Evolutionary conservation across 2,329 filamentous ascomycete genomes (phyloP).

Genomic region (Neonectria coccinea): DNA sequence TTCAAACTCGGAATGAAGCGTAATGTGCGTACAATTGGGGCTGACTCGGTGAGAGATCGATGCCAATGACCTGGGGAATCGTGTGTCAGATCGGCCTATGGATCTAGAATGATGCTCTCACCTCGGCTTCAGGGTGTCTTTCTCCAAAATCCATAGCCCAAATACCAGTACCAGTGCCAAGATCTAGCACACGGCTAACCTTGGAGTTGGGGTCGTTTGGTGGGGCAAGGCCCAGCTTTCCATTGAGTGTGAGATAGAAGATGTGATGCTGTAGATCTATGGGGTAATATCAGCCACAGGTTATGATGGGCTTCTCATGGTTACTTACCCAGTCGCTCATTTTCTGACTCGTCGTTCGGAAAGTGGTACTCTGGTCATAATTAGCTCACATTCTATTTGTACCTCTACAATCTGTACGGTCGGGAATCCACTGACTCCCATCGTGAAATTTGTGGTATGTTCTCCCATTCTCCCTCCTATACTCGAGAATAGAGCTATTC

Average conservation of each 20-base stretch:
- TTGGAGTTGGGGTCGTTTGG: constrained; percentile 10
- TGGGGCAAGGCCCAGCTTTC: constrained; percentile 20
- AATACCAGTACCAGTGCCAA: constrained; percentile 26
- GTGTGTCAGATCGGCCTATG: background rate
- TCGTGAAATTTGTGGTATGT: constrained; percentile 27
- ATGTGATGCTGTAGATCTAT: constrained; percentile 27
- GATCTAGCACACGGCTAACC: constrained; percentile 18
- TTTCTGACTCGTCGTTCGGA: constrained; percentile 26
- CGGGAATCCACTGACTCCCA: constrained; percentile 11
- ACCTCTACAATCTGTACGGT: background rate
- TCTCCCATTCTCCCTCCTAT: constrained; percentile 25
- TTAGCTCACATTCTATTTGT: background rate
- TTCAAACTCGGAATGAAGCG: background rate
- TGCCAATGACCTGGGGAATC: constrained; percentile 14
- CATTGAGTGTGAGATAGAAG: constrained; percentile 24
- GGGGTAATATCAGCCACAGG: background rate
- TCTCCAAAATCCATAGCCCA: constrained; percentile 26
- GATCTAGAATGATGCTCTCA: background rate
- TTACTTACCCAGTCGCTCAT: constrained; percentile 18
- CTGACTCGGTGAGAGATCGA: constrained; percentile 24
- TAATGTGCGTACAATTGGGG: constrained; percentile 8
- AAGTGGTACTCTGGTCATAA: constrained; percentile 19
- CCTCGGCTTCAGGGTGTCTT: constrained; percentile 23
- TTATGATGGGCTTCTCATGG: background rate
- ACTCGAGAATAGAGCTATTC: constrained; percentile 20